These are phyloP conservation scores for Microdochium paspali DNA, from an alignment of 2,329 filamentous ascomycete genomes.

Conservation along the genomic window DNA sequence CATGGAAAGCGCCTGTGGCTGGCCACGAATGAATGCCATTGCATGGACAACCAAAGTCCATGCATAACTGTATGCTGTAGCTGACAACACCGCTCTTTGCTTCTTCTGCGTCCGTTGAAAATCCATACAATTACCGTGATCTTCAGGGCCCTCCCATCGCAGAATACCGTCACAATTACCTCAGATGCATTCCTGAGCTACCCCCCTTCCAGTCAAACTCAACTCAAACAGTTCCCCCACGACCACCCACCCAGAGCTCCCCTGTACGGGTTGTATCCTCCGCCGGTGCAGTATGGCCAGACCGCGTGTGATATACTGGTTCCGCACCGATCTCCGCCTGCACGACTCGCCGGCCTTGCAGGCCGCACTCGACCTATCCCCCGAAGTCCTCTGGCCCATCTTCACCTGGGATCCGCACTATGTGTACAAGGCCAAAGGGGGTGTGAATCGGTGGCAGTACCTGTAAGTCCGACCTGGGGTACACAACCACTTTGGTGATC, in stretches of 20 bases:
- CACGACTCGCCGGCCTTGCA: constrained; percentile 69
- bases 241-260: background rate
- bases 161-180: background rate
- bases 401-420: constrained; percentile 80
- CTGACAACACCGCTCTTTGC: too few species aligned
- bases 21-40: too few species aligned
- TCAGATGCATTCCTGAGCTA: background rate
- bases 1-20: too few species aligned
- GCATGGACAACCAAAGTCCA: too few species aligned
- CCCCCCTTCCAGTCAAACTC: too few species aligned
- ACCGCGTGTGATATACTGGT: constrained; percentile 64
- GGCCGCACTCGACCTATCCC: constrained; percentile 61
- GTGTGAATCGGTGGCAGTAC: constrained; percentile 67
- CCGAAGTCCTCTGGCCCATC: constrained; percentile 61
- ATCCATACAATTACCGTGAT: too few species aligned
- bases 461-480: constrained; percentile 30
- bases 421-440: constrained; percentile 61
- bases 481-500: background rate
- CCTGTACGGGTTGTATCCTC: too few species aligned
- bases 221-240: too few species aligned
- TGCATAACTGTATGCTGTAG: too few species aligned
- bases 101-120: background rate
- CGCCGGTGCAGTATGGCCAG: constrained; percentile 12
- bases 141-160: too few species aligned
- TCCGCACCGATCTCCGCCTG: constrained; percentile 66